Percentiles rank a stretch among this genome's conserved stretches.
Conservation (phyloP, 2,329 filamentous ascomycete genomes). For the Colletotrichum sublineola region DNA sequence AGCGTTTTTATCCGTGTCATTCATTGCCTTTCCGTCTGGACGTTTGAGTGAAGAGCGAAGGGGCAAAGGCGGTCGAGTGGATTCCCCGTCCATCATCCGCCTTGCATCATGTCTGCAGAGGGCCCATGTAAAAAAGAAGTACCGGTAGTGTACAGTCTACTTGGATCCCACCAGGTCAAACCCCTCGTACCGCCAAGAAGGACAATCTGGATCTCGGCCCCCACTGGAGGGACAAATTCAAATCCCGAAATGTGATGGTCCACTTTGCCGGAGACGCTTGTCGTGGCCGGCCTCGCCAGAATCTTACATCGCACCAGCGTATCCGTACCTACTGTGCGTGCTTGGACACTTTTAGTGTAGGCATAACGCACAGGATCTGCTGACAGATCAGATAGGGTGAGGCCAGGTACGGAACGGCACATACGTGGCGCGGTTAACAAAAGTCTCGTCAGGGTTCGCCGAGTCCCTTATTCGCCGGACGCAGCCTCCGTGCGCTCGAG, state of each 20-base stretch:
- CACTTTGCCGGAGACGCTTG: slow-evolving; percentile 20
- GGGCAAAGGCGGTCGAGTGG: neutral
- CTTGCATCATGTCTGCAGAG: neutral
- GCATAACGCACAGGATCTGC: neutral
- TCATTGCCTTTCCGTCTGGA: slow-evolving; percentile 4
- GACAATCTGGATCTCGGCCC: slow-evolving; percentile 21
- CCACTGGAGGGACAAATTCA: slow-evolving; percentile 30
- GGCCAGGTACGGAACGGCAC: neutral
- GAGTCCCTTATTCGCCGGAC: neutral
- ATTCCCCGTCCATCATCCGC: neutral
- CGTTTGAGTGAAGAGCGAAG: neutral
- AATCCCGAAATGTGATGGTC: slow-evolving; percentile 28
- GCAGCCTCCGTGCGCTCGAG: too few species aligned
- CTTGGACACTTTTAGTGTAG: neutral
- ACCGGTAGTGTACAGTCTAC: neutral
- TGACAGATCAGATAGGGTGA: neutral
- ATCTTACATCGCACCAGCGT: neutral
- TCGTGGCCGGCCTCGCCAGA: neutral
- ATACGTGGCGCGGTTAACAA: neutral
- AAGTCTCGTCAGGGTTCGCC: slow-evolving; percentile 2
- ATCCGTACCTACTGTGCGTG: neutral
- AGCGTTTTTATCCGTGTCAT: slow-evolving; percentile 21
- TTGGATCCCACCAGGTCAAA: neutral
- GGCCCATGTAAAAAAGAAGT: neutral
- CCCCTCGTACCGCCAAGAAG: slow-evolving; percentile 17